Conservation (phyloP, 768 basidiomycete genomes). For the Pulveroboletus sp. region DNA sequence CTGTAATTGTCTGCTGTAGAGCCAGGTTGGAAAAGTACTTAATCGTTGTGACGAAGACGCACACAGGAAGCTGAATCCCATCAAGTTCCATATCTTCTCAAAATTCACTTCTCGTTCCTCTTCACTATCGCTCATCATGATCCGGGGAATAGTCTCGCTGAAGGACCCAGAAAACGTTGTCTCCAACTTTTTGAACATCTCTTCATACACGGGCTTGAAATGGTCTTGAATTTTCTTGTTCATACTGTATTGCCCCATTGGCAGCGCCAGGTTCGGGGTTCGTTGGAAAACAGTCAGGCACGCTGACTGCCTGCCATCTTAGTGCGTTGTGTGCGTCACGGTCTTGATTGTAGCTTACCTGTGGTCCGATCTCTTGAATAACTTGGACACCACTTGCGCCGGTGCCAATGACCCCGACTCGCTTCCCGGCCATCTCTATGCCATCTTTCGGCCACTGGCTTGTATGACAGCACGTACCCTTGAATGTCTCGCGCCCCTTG, state of each 20-base stretch:
- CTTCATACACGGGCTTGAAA: slow-evolving; percentile 12
- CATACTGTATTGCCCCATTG: slow-evolving; percentile 5
- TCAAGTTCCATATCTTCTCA: slow-evolving; percentile 7
- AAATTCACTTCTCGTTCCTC: slow-evolving; percentile 9
- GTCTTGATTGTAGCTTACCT: slow-evolving; percentile 1
- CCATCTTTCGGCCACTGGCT: slow-evolving; percentile 12
- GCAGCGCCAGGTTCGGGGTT: slow-evolving; percentile 13
- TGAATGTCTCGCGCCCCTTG: slow-evolving; percentile 10
- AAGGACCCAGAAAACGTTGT: neutral
- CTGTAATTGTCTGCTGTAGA: slow-evolving; percentile 7
- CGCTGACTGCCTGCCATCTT: neutral
- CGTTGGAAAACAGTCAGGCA: slow-evolving; percentile 16
- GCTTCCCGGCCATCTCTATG: slow-evolving; percentile 4
- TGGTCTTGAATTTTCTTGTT: slow-evolving; percentile 7
- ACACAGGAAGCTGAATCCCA: slow-evolving; percentile 9
- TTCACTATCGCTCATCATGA: slow-evolving; percentile 2
- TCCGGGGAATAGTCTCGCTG: neutral
- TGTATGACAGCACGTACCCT: slow-evolving; percentile 9
- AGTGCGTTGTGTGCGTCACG: neutral
- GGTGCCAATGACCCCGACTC: slow-evolving; percentile 13
- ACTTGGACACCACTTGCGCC: slow-evolving; percentile 15
- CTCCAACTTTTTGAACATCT: slow-evolving; percentile 1
- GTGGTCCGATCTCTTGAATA: slow-evolving; percentile 11
- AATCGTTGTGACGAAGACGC: neutral
- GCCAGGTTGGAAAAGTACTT: neutral